Evolutionary conservation across 2,329 filamentous ascomycete species (phyloP).

Genomic region (Pseudocercospora vitis): DNA sequence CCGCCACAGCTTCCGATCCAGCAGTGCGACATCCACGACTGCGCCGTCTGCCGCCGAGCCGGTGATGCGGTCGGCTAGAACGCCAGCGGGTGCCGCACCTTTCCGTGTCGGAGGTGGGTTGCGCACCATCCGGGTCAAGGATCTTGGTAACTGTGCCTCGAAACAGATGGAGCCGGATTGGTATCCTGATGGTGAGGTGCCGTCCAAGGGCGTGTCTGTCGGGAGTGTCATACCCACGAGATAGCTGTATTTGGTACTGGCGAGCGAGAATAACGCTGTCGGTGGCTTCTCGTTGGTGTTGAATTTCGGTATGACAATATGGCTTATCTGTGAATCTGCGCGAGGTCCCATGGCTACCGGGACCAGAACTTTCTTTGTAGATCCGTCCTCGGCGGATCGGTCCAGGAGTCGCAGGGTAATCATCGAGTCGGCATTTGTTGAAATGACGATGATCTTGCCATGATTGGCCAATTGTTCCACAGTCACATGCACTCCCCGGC

Average conservation of each 20-base stretch:
- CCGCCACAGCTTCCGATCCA: constrained; percentile 63
- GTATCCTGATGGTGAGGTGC: neutral
- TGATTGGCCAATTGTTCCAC: constrained; percentile 32
- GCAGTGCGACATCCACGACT: constrained; percentile 60
- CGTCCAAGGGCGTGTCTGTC: constrained; percentile 9
- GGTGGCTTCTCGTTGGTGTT: constrained; percentile 4
- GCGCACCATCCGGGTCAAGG: constrained; percentile 51
- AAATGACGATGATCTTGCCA: constrained; percentile 52
- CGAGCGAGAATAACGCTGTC: constrained; percentile 20
- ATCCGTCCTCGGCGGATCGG: constrained; percentile 39
- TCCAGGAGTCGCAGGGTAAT: constrained; percentile 47
- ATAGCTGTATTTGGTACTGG: constrained; percentile 28
- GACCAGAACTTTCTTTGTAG: constrained; percentile 28
- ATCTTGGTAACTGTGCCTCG: constrained; percentile 44
- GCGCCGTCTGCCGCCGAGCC: constrained; percentile 55
- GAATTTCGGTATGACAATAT: constrained; percentile 23
- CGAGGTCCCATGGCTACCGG: constrained; percentile 30
- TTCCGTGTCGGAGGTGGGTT: constrained; percentile 41
- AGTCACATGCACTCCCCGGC: constrained; percentile 51
- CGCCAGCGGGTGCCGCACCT: constrained; percentile 38
- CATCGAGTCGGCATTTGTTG: constrained; percentile 56
- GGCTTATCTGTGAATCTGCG: constrained; percentile 27
- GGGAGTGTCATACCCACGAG: constrained; percentile 31
- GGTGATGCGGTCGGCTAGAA: constrained; percentile 50
- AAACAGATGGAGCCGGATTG: constrained; percentile 32